A percentile compares a stretch with the other conserved stretches of the same genome.
These are phyloP conservation scores for Crotalaria pallida DNA, from an alignment of 306 rosid species.

Conservation along the genomic window DNA sequence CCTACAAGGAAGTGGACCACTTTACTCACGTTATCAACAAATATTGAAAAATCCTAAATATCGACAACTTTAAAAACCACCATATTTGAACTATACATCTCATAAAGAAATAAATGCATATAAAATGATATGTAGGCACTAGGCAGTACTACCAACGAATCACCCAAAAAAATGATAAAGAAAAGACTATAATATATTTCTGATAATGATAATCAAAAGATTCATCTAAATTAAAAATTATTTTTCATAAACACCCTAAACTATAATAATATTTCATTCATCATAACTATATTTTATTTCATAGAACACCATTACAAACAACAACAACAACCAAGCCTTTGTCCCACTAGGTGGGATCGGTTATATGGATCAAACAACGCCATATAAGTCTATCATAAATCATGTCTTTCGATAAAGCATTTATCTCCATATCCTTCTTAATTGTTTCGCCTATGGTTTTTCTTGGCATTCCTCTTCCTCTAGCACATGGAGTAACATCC, in stretches of 20 bases:
- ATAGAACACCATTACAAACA: neutral
- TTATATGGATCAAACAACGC: too few relatives aligned
- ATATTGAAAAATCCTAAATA: neutral
- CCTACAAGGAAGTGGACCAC: conserved; percentile 46
- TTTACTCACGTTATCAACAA: conserved; percentile 3
- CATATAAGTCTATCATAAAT: too few relatives aligned
- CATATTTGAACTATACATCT: neutral
- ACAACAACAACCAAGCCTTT: too few relatives aligned
- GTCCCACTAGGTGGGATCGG: too few relatives aligned
- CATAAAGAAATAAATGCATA: neutral
- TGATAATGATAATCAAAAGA: neutral
- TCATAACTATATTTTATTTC: conserved; percentile 11
- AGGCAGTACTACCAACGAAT: neutral
- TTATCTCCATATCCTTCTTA: too few relatives aligned
- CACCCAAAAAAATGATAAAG: neutral
- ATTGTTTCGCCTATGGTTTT: too few relatives aligned
- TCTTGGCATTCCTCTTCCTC: too few relatives aligned
- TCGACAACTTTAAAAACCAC: neutral
- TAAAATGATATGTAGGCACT: conserved; percentile 12
- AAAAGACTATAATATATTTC: neutral
- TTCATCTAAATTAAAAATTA: neutral
- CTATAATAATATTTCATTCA: neutral
- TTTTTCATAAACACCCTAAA: neutral
- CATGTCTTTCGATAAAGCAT: too few relatives aligned
- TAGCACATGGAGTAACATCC: too few relatives aligned